Conservation (phyloP, 345 rosid genomes). For the Camelina sativa region DNA sequence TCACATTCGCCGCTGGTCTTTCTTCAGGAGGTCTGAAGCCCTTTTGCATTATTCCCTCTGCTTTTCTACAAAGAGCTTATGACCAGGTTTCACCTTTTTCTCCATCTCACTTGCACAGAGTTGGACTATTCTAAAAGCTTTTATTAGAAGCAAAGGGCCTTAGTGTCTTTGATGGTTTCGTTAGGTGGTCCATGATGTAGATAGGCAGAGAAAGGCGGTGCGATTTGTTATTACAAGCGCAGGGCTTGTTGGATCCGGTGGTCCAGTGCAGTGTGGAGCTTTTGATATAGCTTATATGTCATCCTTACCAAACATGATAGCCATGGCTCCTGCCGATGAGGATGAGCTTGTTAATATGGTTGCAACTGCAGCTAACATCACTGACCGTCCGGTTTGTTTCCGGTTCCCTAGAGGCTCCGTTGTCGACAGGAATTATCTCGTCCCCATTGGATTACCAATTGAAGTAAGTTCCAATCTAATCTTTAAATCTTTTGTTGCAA, state of each 20-base stretch:
- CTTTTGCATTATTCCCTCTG: conserved; percentile 84
- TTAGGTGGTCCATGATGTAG: conserved; percentile 92
- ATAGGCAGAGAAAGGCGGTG: conserved; percentile 82
- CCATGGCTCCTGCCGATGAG: conserved; percentile 95
- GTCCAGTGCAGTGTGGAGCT: conserved; percentile 84
- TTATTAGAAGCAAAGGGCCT: conserved; percentile 13
- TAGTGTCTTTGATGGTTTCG: conserved; percentile 32
- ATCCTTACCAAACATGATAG: conserved; percentile 94
- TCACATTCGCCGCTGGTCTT: conserved; percentile 96
- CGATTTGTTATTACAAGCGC: conserved; percentile 89
- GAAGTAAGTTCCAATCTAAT: conserved; percentile 58
- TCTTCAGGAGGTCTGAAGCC: conserved; percentile 94
- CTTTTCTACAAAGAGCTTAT: conserved; percentile 92
- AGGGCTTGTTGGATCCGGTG: conserved; percentile 90
- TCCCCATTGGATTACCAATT: conserved; percentile 61
- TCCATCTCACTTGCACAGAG: background rate
- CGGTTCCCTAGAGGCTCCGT: conserved; percentile 87
- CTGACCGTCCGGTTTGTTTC: conserved; percentile 87
- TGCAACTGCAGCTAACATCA: conserved; percentile 70
- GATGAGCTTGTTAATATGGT: conserved; percentile 90
- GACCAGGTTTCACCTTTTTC: conserved; percentile 71
- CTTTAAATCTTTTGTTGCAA: background rate
- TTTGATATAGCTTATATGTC: conserved; percentile 95
- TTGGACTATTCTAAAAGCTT: background rate
- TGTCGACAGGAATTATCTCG: conserved; percentile 52